Evolutionary conservation across 176 grass and related monocot species (phyloP).

Genomic region (Zea mays): DNA sequence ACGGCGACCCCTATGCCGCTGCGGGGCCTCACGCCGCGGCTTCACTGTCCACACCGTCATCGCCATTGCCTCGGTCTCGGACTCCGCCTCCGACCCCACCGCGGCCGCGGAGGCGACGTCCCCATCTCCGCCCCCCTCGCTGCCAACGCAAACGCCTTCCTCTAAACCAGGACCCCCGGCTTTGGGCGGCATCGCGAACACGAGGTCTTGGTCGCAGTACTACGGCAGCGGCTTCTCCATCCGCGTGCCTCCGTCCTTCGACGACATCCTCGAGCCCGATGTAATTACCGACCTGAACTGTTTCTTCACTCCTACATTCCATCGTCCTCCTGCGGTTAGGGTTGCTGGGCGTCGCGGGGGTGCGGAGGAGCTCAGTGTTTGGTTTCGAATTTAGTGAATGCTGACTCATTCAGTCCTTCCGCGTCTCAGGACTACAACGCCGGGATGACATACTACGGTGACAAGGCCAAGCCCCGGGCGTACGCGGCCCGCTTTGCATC

Average conservation of each 20-base stretch:
- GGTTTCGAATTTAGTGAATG: background rate
- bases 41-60: conserved; percentile 46
- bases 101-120: conserved; percentile 41
- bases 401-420: background rate
- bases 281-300: background rate
- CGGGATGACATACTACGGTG: conserved; percentile 82
- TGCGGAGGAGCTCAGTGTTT: background rate
- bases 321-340: background rate
- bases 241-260: conserved; percentile 81
- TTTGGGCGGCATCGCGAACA: conserved; percentile 75
- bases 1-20: conserved; percentile 8
- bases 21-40: conserved; percentile 55
- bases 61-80: conserved; percentile 34
- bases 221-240: conserved; percentile 93
- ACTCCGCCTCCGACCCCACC: conserved; percentile 30
- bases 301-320: background rate
- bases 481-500: conserved; percentile 92
- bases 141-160: background rate
- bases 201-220: conserved; percentile 83
- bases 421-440: conserved; percentile 61
- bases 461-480: conserved; percentile 71
- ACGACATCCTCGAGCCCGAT: conserved; percentile 96
- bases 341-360: background rate
- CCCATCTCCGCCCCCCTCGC: background rate
- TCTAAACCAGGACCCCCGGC: background rate